Evolutionary conservation across 805 yeast genomes (phyloP).

Genomic region (Nakazawaea molendinolei): DNA sequence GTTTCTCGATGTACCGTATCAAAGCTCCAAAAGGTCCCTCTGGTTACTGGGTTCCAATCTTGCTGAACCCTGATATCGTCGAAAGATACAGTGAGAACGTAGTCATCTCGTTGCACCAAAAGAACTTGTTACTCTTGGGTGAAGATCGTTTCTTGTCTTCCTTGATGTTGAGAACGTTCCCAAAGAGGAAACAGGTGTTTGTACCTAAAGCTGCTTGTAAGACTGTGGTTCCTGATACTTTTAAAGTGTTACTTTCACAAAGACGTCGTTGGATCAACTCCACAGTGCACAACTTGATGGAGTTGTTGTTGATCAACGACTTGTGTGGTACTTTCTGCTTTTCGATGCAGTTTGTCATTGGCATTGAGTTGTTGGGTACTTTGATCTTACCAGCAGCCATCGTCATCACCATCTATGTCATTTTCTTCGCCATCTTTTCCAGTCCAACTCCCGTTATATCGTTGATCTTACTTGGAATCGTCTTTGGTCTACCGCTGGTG

Average conservation of each 20-base stretch:
- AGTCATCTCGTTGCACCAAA: constrained; percentile 75
- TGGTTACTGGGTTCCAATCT: constrained; percentile 88
- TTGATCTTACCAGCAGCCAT: constrained; percentile 86
- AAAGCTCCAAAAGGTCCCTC: constrained; percentile 78
- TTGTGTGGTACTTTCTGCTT: constrained; percentile 92
- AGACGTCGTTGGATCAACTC: constrained; percentile 97
- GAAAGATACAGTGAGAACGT: constrained; percentile 87
- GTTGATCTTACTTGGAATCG: constrained; percentile 64
- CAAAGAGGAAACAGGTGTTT: constrained; percentile 80
- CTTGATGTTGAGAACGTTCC: constrained; percentile 82
- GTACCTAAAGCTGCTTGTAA: constrained; percentile 90
- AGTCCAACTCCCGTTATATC: constrained; percentile 75
- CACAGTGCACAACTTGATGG: constrained; percentile 88
- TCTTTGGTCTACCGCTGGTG: constrained; percentile 81
- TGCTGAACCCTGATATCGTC: constrained; percentile 90
- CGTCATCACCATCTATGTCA: constrained; percentile 73
- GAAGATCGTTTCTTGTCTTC: constrained; percentile 86
- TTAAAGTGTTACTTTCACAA: constrained; percentile 76
- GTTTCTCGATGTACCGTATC: constrained; percentile 88
- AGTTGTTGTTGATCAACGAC: constrained; percentile 75
- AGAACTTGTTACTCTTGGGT: constrained; percentile 79
- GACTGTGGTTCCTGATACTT: constrained; percentile 81
- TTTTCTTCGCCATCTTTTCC: constrained; percentile 61
- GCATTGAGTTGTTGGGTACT: constrained; percentile 80
- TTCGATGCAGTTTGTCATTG: constrained; percentile 89